Conservation (phyloP, 2,329 filamentous ascomycete genomes). For the Fusarium sp. region DNA sequence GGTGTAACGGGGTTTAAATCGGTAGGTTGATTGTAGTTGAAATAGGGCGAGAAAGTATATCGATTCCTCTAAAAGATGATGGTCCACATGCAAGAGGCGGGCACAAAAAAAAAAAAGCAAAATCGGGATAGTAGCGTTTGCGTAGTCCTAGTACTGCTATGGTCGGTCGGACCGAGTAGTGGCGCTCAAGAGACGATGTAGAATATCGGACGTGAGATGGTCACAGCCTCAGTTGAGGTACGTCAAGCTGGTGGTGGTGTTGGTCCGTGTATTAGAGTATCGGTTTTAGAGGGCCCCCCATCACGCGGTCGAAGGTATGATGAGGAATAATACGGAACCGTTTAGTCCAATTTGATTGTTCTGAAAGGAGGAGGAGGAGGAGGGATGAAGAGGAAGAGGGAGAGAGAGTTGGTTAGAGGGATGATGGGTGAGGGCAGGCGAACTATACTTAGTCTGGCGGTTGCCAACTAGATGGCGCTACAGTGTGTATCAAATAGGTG, state of each 20-base stretch:
- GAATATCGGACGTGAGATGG: conserved; percentile 5
- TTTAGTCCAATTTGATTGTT: conserved; percentile 11
- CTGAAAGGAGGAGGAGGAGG: conserved; percentile 16
- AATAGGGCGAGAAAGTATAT: background rate
- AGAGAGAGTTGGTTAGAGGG: conserved; percentile 26
- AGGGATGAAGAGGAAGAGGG: conserved; percentile 14
- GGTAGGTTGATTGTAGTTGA: conserved; percentile 1
- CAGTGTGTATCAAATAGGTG: conserved; percentile 23
- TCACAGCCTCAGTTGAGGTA: conserved; percentile 21
- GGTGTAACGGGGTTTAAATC: conserved; percentile 2
- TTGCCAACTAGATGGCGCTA: conserved; percentile 40
- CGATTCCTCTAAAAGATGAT: background rate
- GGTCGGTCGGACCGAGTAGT: conserved; percentile 22
- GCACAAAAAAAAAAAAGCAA: conserved; percentile 1
- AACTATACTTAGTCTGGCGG: conserved; percentile 39
- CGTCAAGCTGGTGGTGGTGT: conserved; percentile 8
- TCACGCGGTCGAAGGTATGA: conserved; percentile 24
- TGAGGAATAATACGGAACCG: conserved; percentile 14
- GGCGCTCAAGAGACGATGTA: conserved; percentile 15
- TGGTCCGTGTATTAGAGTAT: conserved; percentile 11
- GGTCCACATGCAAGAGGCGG: conserved; percentile 14
- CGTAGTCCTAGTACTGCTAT: conserved; percentile 9
- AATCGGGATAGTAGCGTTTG: conserved; percentile 2
- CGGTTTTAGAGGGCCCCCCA: conserved; percentile 29
- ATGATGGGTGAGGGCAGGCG: conserved; percentile 36